Base-by-base conservation (phyloP, 225 moss, liverwort and hornwort genomes). In the Pleurozium schreberi region DNA sequence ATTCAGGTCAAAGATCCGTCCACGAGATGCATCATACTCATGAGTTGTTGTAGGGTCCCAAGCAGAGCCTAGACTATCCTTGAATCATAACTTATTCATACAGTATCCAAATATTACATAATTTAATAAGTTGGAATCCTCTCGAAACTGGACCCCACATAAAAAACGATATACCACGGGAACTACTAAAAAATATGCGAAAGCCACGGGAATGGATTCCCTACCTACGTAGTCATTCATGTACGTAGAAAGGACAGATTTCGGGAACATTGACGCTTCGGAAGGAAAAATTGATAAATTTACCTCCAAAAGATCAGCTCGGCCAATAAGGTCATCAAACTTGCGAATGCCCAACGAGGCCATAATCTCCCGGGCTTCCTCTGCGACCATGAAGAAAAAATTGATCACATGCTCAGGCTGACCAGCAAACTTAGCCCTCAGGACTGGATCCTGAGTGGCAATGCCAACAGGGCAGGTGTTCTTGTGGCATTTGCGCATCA, bases 401-500 rank as follows among this genome's bases (percentile, higher is more conserved):
- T 97, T 97, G 53, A 97, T 90, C 55, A 97, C 96, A 88, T 97
- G 82, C 87, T 97, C 97, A 43, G 96, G 95, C 33, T 94, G 88
- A 34, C 97, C 97, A 20, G 93, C 90, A 75, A 97, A 97, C 89
- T 97, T 97, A 18, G 91, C 93, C 52, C 96, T 91, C 77, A 97
- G 85, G 30, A 97, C 89, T 28, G 97, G 97, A 83, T 97, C 97
- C 88, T 97, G 97, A 19, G 96, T 97, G 47, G 96, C 96, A 80
- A 97, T 88, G 22, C 97, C 97, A 26, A 97, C 97, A 47, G 96
- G 97, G 81, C 97, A 97, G 34, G 97, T 97, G 77, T 97, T 97
- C 82, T 95, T 91, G 87, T 97, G 97, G 63, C 97, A 97, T 69
- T 97, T 97, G 9, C 97, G 93, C 97, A 97, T 97, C 96, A 97